A percentile compares a stretch with the other conserved stretches of the same genome.
phyloP scores from a whole-genome alignment of 2,329 filamentous ascomycete species.

The Phaeomoniella chlamydospora region DNA sequence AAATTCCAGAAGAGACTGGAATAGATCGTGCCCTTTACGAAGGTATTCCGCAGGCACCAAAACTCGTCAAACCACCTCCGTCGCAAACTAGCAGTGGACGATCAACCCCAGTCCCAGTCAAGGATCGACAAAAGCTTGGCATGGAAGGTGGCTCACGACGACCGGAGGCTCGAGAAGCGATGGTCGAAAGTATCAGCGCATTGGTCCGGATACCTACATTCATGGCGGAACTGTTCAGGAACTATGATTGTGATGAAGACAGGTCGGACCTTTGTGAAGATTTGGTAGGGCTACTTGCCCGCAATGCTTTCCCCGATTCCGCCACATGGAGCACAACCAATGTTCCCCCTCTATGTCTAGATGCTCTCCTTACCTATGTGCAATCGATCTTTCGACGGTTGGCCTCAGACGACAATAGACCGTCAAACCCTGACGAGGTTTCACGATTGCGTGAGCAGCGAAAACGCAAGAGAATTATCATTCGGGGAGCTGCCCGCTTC shows the following conservation, averaged over 20 bases:
- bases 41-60: conserved; percentile 82
- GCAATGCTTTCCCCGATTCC: conserved; percentile 92
- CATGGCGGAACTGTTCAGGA: conserved; percentile 90
- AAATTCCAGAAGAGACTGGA: conserved; percentile 77
- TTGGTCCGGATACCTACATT: conserved; percentile 86
- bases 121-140: conserved; percentile 82
- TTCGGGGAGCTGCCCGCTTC: conserved; percentile 77
- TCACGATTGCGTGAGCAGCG: conserved; percentile 55
- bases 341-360: conserved; percentile 84
- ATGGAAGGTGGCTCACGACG: conserved; percentile 84
- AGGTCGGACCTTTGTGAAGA: conserved; percentile 87
- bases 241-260: conserved; percentile 93
- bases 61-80: conserved; percentile 65
- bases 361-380: conserved; percentile 79
- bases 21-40: conserved; percentile 88
- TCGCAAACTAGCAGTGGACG: conserved; percentile 66
- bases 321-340: conserved; percentile 98
- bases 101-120: conserved; percentile 78
- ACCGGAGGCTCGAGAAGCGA: conserved; percentile 89
- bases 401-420: conserved; percentile 46
- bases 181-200: conserved; percentile 93
- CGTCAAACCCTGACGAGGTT: conserved; percentile 52
- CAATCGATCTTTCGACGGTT: conserved; percentile 83
- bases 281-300: conserved; percentile 78
- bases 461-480: conserved; percentile 71